Evolutionary conservation across 495 filamentous ascomycete species (phyloP).

Genomic region (Penicillium simplicissimum): DNA sequence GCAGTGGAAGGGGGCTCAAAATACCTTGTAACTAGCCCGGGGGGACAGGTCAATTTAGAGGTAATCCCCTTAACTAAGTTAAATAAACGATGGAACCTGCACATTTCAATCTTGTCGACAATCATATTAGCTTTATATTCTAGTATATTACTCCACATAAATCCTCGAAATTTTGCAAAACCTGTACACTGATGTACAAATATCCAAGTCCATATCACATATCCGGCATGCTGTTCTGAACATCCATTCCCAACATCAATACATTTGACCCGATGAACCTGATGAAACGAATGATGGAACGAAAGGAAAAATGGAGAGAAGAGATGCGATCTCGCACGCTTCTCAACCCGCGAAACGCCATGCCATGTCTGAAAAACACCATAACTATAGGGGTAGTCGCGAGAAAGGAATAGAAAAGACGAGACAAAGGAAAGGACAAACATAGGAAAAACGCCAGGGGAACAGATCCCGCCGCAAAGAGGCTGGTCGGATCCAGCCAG

Average conservation of each 20-base stretch:
- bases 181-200: slow-evolving; percentile 8
- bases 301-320: slow-evolving; percentile 1
- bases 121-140: background rate
- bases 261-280: background rate
- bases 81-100: too few relatives aligned
- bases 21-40: too few relatives aligned
- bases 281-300: background rate
- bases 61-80: too few relatives aligned
- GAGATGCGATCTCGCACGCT: slow-evolving; percentile 18
- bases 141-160: background rate
- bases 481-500: slow-evolving; percentile 3
- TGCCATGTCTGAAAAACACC: slow-evolving; percentile 23
- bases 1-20: too few relatives aligned
- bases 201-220: background rate
- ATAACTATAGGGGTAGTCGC: slow-evolving; percentile 34
- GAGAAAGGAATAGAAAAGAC: slow-evolving; percentile 13
- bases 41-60: too few relatives aligned
- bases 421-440: slow-evolving; percentile 4
- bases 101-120: background rate
- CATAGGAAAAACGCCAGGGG: slow-evolving; percentile 12
- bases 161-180: slow-evolving; percentile 1
- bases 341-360: slow-evolving; percentile 28
- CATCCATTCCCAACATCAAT: background rate
- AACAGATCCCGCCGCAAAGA: background rate
- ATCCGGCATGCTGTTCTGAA: background rate